Percentiles rank a stretch among this genome's conserved stretches.
These are phyloP conservation scores for Eutrema heterophyllum DNA, from an alignment of 345 rosid genomes.

Conservation along the genomic window DNA sequence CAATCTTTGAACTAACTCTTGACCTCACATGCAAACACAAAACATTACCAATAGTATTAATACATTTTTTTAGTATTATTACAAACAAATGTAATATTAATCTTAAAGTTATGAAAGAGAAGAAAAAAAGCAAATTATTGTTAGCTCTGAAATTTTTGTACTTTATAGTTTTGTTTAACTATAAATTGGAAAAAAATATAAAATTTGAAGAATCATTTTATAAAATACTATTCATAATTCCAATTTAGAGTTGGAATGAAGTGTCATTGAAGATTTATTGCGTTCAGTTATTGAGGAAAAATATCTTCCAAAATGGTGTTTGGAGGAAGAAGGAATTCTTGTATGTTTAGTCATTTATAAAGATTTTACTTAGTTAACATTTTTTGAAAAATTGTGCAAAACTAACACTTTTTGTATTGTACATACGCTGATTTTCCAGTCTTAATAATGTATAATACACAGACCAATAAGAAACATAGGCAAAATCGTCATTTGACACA, in stretches of 20 bases:
- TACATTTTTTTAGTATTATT: neutral
- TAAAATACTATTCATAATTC: neutral
- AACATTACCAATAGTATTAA: neutral
- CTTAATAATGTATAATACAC: too few relatives aligned
- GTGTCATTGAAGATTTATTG: neutral
- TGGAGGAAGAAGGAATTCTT: neutral
- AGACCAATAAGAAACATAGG: too few relatives aligned
- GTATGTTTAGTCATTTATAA: too few relatives aligned
- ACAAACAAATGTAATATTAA: neutral
- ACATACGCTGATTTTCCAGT: too few relatives aligned
- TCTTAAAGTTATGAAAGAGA: neutral
- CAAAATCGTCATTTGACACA: too few relatives aligned
- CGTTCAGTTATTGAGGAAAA: neutral
- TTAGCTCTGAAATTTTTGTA: neutral
- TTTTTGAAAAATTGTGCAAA: too few relatives aligned
- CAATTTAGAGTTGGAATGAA: neutral
- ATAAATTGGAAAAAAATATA: neutral
- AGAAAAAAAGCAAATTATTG: too few relatives aligned
- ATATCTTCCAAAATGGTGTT: neutral
- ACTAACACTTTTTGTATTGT: too few relatives aligned
- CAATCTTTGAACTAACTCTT: neutral
- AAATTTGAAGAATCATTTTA: neutral
- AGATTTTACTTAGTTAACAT: too few relatives aligned
- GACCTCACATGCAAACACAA: neutral
- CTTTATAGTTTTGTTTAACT: neutral